These are phyloP conservation scores for Kodamaea neixiangensis DNA, from an alignment of 805 yeast genomes.

Conservation along the genomic window DNA sequence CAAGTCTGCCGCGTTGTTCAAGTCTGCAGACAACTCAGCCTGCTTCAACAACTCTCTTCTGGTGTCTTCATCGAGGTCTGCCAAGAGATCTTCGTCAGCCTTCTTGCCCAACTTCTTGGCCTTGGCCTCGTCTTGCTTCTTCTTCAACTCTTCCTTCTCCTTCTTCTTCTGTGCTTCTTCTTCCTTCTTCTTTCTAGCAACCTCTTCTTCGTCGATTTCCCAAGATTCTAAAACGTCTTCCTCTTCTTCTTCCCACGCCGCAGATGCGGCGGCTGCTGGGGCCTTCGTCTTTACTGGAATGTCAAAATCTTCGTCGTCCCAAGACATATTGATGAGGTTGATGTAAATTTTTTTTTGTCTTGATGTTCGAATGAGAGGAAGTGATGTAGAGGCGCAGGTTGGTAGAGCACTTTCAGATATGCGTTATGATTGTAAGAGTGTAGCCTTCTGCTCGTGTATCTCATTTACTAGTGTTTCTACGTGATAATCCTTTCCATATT, in stretches of 20 bases:
- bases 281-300: slow-evolving; percentile 48
- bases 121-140: slow-evolving; percentile 47
- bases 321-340: slow-evolving; percentile 36
- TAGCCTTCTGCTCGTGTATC: too few species aligned
- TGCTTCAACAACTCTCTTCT: slow-evolving; percentile 70
- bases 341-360: slow-evolving; percentile 4
- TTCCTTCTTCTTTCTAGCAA: slow-evolving; percentile 47
- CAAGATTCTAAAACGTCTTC: slow-evolving; percentile 81
- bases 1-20: slow-evolving; percentile 89
- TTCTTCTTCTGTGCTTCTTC: slow-evolving; percentile 42
- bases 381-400: too few species aligned
- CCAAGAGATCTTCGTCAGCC: slow-evolving; percentile 44
- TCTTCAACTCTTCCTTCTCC: slow-evolving; percentile 46
- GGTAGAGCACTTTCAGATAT: too few species aligned
- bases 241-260: slow-evolving; percentile 71
- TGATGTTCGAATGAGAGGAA: too few species aligned
- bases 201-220: slow-evolving; percentile 83
- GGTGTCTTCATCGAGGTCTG: slow-evolving; percentile 70
- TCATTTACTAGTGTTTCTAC: too few species aligned
- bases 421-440: background rate
- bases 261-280: slow-evolving; percentile 49
- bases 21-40: slow-evolving; percentile 83
- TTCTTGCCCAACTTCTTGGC: slow-evolving; percentile 48
- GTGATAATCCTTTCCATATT: too few species aligned
- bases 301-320: slow-evolving; percentile 92